Percentiles rank a stretch among this genome's conserved stretches.
These are phyloP conservation scores for Aspergillus sp. DNA, from an alignment of 2,329 filamentous ascomycete species.

Conservation along the genomic window DNA sequence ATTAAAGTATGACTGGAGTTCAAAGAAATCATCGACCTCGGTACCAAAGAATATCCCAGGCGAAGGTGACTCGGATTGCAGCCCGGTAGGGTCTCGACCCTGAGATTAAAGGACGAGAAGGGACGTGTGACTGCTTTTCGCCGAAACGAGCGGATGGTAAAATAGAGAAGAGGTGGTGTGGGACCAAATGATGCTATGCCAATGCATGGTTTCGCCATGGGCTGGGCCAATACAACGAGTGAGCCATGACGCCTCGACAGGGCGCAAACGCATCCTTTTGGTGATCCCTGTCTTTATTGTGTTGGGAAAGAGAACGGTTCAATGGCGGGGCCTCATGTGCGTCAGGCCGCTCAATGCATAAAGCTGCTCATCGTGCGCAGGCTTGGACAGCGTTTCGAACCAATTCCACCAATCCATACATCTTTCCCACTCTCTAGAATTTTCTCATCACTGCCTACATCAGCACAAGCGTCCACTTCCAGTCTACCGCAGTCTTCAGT, in stretches of 20 bases:
- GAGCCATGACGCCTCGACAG: neutral
- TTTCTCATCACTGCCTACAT: neutral
- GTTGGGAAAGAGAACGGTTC: neutral
- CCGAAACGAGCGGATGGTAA: neutral
- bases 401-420: neutral
- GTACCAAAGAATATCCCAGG: neutral
- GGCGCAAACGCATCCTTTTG: neutral
- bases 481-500: neutral
- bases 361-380: neutral
- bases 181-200: neutral
- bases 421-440: neutral
- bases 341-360: neutral
- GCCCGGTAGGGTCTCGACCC: neutral
- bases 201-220: neutral
- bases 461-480: neutral
- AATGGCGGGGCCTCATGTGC: neutral
- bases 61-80: neutral
- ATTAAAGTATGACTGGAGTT: neutral
- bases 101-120: neutral
- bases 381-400: neutral
- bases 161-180: neutral
- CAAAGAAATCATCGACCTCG: neutral
- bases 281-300: neutral
- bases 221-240: neutral
- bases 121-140: neutral